Evolutionary conservation across 164 flowering plant genomes (phyloP).

Genomic region (Buxus sempervirens): DNA sequence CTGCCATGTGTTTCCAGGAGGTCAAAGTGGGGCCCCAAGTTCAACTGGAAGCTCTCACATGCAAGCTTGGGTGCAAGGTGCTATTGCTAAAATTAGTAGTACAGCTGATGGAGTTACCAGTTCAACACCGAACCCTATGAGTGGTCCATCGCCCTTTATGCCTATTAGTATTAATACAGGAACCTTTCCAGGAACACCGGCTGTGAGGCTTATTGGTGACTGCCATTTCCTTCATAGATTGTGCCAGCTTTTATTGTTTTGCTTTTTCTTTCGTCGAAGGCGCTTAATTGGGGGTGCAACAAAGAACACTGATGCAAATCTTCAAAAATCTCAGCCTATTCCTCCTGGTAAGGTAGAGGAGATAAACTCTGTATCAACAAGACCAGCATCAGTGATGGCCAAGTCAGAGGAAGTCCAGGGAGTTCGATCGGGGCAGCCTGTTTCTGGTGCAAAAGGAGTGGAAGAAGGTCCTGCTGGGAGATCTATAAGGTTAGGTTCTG

Average conservation of each 20-base stretch:
- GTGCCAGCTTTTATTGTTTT: slow-evolving; percentile 91
- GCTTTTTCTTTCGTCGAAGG: slow-evolving; percentile 83
- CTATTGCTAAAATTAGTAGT: slow-evolving; percentile 97
- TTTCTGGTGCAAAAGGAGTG: slow-evolving; percentile 60
- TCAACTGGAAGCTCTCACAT: slow-evolving; percentile 90
- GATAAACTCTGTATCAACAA: slow-evolving; percentile 34
- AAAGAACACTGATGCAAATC: slow-evolving; percentile 61
- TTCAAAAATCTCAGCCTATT: slow-evolving; percentile 65
- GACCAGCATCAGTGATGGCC: slow-evolving; percentile 37
- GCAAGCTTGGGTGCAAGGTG: slow-evolving; percentile 99
- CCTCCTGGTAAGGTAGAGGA: slow-evolving; percentile 73
- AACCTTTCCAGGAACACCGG: slow-evolving; percentile 99
- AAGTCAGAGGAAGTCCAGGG: slow-evolving; percentile 62
- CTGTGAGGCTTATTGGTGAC: slow-evolving; percentile 97
- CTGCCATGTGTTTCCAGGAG: slow-evolving; percentile 36
- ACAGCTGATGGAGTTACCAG: slow-evolving; percentile 73
- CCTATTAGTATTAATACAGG: slow-evolving; percentile 99
- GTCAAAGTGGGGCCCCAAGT: slow-evolving; percentile 76
- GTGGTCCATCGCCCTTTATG: slow-evolving; percentile 82
- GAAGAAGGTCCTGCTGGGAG: slow-evolving; percentile 74
- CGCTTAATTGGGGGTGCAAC: slow-evolving; percentile 55
- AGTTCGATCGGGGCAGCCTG: slow-evolving; percentile 50
- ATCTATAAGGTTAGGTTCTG: slow-evolving; percentile 62
- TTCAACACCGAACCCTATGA: slow-evolving; percentile 73
- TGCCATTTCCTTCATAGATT: slow-evolving; percentile 95